Evolutionary conservation across 78 protist genomes (phyloP).

Genomic region (Planoprotostelium fungivorum): DNA sequence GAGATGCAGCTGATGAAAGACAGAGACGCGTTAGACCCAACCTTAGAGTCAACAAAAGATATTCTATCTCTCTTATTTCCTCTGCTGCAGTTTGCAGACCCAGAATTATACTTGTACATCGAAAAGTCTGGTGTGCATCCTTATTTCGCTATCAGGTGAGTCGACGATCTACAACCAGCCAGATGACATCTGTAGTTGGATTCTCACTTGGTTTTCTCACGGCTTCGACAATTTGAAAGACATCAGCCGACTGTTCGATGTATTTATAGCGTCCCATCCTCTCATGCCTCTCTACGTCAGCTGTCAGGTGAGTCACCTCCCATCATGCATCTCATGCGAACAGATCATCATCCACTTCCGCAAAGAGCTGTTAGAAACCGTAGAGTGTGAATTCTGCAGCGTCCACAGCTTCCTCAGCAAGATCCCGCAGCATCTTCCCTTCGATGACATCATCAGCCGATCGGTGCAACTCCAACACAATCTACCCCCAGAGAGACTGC

Average conservation of each 20-base stretch:
- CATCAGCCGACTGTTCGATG: conserved; percentile 35
- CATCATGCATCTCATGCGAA: neutral
- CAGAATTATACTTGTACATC: conserved; percentile 11
- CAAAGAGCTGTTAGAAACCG: neutral
- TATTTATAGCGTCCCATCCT: conserved; percentile 41
- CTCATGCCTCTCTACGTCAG: conserved; percentile 17
- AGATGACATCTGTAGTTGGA: conserved; percentile 27
- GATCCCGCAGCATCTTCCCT: conserved; percentile 37
- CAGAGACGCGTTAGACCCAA: neutral
- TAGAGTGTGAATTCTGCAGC: conserved; percentile 29
- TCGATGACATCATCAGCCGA: conserved; percentile 27
- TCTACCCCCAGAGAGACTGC: conserved; percentile 40
- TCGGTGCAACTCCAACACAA: conserved; percentile 11
- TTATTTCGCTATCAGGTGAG: conserved; percentile 25
- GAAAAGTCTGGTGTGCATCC: conserved; percentile 33
- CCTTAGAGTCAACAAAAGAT: neutral
- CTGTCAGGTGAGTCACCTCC: neutral
- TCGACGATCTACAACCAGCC: neutral
- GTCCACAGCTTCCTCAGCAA: conserved; percentile 28
- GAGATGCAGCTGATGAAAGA: neutral
- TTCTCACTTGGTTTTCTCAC: conserved; percentile 63
- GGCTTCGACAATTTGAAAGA: conserved; percentile 32
- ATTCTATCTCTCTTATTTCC: neutral
- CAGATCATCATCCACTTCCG: conserved; percentile 21
- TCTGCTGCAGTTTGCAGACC: neutral